Evolutionary conservation across 2,329 filamentous ascomycete species (phyloP).

Genomic region (Exophiala aquamarina): DNA sequence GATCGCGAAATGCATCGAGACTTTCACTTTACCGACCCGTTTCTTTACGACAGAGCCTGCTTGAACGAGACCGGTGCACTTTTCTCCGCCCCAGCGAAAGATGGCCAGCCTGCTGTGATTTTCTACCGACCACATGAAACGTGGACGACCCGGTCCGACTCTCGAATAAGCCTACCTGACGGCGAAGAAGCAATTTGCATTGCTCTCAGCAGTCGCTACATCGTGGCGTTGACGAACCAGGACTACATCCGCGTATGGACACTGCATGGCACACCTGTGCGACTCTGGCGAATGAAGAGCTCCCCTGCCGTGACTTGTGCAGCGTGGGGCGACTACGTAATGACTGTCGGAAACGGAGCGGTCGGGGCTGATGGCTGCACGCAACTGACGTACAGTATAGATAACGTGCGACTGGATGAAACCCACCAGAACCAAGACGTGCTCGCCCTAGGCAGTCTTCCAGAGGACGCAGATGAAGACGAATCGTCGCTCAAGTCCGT

Average conservation of each 20-base stretch:
- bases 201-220: constrained; percentile 85
- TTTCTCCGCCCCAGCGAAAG: constrained; percentile 42
- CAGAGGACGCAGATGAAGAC: constrained; percentile 38
- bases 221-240: constrained; percentile 81
- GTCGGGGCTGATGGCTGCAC: constrained; percentile 75
- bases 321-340: constrained; percentile 92
- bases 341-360: constrained; percentile 91
- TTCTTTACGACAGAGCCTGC: constrained; percentile 93
- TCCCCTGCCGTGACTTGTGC: constrained; percentile 88
- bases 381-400: constrained; percentile 83
- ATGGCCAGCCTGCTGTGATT: constrained; percentile 69
- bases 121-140: constrained; percentile 97
- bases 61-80: constrained; percentile 55
- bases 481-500: constrained; percentile 73
- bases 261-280: constrained; percentile 83
- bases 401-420: constrained; percentile 91
- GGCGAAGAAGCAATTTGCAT: constrained; percentile 87
- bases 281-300: constrained; percentile 89
- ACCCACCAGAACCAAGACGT: constrained; percentile 94
- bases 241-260: constrained; percentile 93
- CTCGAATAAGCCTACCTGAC: constrained; percentile 81
- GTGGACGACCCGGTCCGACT: constrained; percentile 88
- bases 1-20: constrained; percentile 89
- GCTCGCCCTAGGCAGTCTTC: constrained; percentile 66
- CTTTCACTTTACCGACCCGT: constrained; percentile 97